Percentiles rank a stretch among this genome's conserved stretches.
These are phyloP conservation scores for Litchi chinensis DNA, from an alignment of 345 rosid genomes.

Conservation along the genomic window DNA sequence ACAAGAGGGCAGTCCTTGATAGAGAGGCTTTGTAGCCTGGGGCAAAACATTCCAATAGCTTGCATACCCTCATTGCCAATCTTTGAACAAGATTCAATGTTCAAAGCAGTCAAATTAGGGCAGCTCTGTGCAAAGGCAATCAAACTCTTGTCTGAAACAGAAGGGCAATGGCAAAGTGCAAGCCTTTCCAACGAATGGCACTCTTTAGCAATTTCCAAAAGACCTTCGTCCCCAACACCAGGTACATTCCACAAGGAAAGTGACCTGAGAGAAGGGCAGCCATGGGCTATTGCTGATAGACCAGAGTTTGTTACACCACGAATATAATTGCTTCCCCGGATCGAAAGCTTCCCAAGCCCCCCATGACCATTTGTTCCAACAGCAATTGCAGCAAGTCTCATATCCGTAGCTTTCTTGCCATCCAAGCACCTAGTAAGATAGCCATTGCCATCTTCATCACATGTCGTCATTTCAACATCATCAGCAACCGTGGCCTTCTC, in stretches of 20 bases:
- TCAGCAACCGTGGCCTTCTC: slow-evolving; percentile 21
- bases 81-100: slow-evolving; percentile 54
- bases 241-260: slow-evolving; percentile 76
- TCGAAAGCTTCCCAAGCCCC: slow-evolving; percentile 69
- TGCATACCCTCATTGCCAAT: slow-evolving; percentile 69
- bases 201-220: slow-evolving; percentile 55
- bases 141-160: slow-evolving; percentile 58
- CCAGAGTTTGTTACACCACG: slow-evolving; percentile 60
- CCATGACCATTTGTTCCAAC: slow-evolving; percentile 65
- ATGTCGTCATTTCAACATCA: slow-evolving; percentile 44
- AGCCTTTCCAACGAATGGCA: slow-evolving; percentile 68
- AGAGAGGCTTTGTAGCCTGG: slow-evolving; percentile 50
- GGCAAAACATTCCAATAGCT: slow-evolving; percentile 63
- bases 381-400: slow-evolving; percentile 69
- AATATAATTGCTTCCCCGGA: slow-evolving; percentile 54
- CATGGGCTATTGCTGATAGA: slow-evolving; percentile 54
- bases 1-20: slow-evolving; percentile 72
- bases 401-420: slow-evolving; percentile 76
- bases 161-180: slow-evolving; percentile 65
- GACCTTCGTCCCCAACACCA: slow-evolving; percentile 57
- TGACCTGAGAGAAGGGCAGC: slow-evolving; percentile 64
- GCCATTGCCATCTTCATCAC: slow-evolving; percentile 49
- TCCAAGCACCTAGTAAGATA: slow-evolving; percentile 66
- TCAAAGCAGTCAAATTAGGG: slow-evolving; percentile 54
- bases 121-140: slow-evolving; percentile 63